Evolutionary conservation across 306 rosid genomes (phyloP).

Genomic region (Bauhinia variegata): DNA sequence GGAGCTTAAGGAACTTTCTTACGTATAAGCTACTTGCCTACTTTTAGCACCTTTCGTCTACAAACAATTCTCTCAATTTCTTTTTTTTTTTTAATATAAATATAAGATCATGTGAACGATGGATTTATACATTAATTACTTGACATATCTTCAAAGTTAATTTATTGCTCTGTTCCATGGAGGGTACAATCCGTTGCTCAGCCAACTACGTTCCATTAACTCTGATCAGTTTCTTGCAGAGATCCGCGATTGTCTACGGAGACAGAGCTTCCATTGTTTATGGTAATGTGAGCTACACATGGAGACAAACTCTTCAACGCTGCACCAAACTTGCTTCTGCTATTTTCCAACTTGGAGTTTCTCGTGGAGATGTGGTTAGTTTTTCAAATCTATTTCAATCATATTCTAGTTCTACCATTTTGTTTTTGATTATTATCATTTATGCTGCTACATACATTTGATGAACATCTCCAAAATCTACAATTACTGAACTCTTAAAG

Average conservation of each 20-base stretch:
- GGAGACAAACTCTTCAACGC: conserved; percentile 69
- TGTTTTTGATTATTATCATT: not conserved
- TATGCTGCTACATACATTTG: not conserved
- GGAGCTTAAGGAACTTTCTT: too few relatives aligned
- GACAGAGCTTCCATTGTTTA: conserved; percentile 56
- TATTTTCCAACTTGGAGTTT: conserved; percentile 52
- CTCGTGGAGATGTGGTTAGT: conserved; percentile 64
- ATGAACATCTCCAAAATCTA: too few relatives aligned
- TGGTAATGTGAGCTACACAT: conserved; percentile 54
- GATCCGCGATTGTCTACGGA: conserved; percentile 68
- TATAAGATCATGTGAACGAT: too few relatives aligned
- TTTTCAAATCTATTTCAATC: not conserved
- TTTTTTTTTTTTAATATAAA: too few relatives aligned
- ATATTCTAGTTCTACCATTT: not conserved
- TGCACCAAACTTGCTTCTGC: conserved; percentile 79
- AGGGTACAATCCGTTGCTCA: conserved; percentile 57
- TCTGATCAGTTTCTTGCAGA: conserved; percentile 84
- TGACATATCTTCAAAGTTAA: too few relatives aligned
- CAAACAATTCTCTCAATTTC: too few relatives aligned
- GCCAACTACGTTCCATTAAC: conserved; percentile 73
- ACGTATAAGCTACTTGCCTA: too few relatives aligned
- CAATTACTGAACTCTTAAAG: too few relatives aligned
- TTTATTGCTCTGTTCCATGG: conserved; percentile 56
- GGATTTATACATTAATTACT: too few relatives aligned
- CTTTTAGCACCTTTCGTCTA: too few relatives aligned